Base-by-base conservation (phyloP, 202 grass and related monocot genomes). In the Carex arenaria region DNA sequence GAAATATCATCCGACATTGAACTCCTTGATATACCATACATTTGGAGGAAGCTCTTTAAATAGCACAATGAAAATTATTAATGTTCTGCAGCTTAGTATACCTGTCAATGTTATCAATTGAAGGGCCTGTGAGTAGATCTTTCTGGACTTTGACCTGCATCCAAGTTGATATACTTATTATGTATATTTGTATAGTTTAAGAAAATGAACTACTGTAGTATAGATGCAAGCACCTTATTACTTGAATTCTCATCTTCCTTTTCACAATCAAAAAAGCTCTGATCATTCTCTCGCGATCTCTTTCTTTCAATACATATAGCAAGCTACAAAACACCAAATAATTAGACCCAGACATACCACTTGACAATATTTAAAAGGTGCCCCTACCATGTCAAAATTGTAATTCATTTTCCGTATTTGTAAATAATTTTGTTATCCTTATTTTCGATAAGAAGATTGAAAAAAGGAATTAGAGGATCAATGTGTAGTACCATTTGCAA, bases 261-360 rank as follows among this genome's bases (percentile, higher is more conserved):
- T 89, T 64, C 87, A 88, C 76, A 76, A 78, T 71, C 73, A 77
- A 77, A 77, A 53, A 59, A 77, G 73, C 52, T 77, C 52, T 80
- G 82, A 34, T 93, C 86, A 85, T 18, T 52, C 82, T 88, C 89
- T 74, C 78, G 82, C 40, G 84, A 88, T 87, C 90, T 95, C 80
- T 98, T 98, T 67, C 90, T 93, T 55, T 87, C 81, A 85, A 98
- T 98, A 86, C 95, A 98, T 93, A 95, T 90, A 7, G 86, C 86
- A 83, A 95, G 95, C 95, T 98, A 89, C 6, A 59, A 52, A 42
- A 86, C 7, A 54, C 80, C 54, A 74, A 62, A 84, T 26, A 31
- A 59, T 75, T 75, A 75, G 72, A 75, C 23, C 23, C 7, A 17
- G 14, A 13, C 4, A 9, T 13, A 45, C 10, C 7, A 45, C 42